Evolutionary conservation across 352 stramenopile genomes (phyloP).

Genomic region (Globisporangium ultimum): DNA sequence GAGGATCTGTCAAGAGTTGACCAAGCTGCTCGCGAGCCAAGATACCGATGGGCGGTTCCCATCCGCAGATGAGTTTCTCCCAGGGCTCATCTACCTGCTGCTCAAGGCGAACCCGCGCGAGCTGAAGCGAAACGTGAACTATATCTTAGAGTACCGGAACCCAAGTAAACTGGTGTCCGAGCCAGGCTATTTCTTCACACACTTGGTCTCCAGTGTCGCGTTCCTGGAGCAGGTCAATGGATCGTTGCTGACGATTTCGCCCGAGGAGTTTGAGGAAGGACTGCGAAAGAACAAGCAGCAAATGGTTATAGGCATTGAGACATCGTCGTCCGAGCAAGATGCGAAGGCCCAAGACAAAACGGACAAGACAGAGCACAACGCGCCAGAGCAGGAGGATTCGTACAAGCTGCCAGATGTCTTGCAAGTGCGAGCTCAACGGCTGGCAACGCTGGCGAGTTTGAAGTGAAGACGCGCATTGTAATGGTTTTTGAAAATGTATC

Average conservation of each 20-base stretch:
- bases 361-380: no score
- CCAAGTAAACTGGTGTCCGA: conserved; percentile 79
- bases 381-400: no score
- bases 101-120: conserved; percentile 79
- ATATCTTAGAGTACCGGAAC: conserved; percentile 82
- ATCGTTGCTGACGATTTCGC: conserved; percentile 63
- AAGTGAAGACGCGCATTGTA: no score
- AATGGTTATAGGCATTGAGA: conserved; percentile 17
- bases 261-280: conserved; percentile 70
- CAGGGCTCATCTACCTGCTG: conserved; percentile 89
- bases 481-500: no score
- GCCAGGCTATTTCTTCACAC: conserved; percentile 91
- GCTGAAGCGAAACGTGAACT: conserved; percentile 86
- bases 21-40: conserved; percentile 51
- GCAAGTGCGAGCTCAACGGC: no score
- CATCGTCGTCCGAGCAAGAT: no score
- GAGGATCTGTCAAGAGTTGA: conserved; percentile 71
- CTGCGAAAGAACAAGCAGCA: conserved; percentile 35
- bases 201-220: conserved; percentile 79
- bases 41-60: conserved; percentile 46
- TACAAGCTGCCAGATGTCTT: no score
- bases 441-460: no score
- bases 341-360: neutral
- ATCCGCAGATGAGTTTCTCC: conserved; percentile 91
- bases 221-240: conserved; percentile 79